Evolutionary conservation across 176 grass and related monocot genomes (phyloP), one percentile per base, ranked within the genome.

Genomic region (Eragrostis curvula): DNA sequence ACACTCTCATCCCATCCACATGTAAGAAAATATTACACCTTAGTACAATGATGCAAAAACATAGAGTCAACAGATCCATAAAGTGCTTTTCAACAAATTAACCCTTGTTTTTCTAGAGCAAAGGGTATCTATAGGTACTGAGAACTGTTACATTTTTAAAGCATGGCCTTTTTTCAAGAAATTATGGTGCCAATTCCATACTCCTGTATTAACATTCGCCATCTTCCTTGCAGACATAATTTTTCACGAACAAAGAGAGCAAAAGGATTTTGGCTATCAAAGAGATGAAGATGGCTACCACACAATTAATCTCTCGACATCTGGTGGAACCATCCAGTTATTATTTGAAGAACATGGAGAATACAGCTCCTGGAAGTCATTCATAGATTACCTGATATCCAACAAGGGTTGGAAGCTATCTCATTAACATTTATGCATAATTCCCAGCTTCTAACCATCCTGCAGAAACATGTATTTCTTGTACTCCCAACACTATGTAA

Each of bases 271-370:
- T 39, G 81, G 79, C 68, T 90, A 87, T 68, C 73, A 66, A 53
- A 85, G 49, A 36, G 60, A 80, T 66, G 40, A 49, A 50, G 70
- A 87, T 56, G 63, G 59, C 27, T 83, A 80, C 66, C 39, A 62
- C 56, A 60, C 68, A 78, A 71, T 95, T 47, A 88, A 65, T 50
- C 76, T 88, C 32, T 57, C 12, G 47, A 93, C 88, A 32, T 74
- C 80, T 44, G 74, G 79, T 45, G 92, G 88, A 84, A 79, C 62
- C 40, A 82, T 94, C 75, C 84, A 85, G 53, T 72, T 91, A 59
- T 47, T 87, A 55, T 93, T 93, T 79, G 55, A 91, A 73, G 94
- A 87, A 9, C 48, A 79, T 81, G 68, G 87, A 62, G 72, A 82
- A 58, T 86, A 85, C 80, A 78, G 43, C 39, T 10, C 86, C 18